These are phyloP conservation scores for Cokeromyces recurvatus DNA, from an alignment of 371 early-diverging fungal species.

Conservation along the genomic window DNA sequence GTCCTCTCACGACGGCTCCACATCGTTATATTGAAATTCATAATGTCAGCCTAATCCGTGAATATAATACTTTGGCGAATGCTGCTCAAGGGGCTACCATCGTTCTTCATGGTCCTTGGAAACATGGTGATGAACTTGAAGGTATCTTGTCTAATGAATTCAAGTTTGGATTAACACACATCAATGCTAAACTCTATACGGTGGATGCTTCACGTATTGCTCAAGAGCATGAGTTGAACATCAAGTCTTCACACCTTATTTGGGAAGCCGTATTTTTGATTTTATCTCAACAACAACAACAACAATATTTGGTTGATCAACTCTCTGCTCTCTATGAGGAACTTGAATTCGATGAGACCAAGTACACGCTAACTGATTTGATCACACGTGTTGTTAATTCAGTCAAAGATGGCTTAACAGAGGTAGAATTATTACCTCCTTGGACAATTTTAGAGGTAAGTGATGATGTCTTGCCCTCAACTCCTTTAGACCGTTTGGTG, in stretches of 20 bases:
- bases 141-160: constrained; percentile 66
- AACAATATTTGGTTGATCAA: constrained; percentile 9
- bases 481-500: constrained; percentile 30
- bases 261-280: constrained; percentile 61
- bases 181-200: constrained; percentile 55
- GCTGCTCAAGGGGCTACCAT: constrained; percentile 54
- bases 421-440: constrained; percentile 44
- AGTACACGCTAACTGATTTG: constrained; percentile 20
- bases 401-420: constrained; percentile 25
- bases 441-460: constrained; percentile 50
- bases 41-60: constrained; percentile 49
- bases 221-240: constrained; percentile 57
- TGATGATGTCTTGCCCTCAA: constrained; percentile 28
- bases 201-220: constrained; percentile 65
- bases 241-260: constrained; percentile 40
- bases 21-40: constrained; percentile 65
- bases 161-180: constrained; percentile 54
- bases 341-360: constrained; percentile 18
- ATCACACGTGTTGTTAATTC: constrained; percentile 20
- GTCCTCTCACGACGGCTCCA: constrained; percentile 27
- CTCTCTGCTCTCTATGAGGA: constrained; percentile 30
- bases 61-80: constrained; percentile 59
- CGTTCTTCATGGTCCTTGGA: constrained; percentile 66
- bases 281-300: constrained; percentile 14
- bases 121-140: constrained; percentile 63